Percentiles rank a stretch among this genome's conserved stretches.
Evolutionary conservation across 495 filamentous ascomycete species (phyloP).

Genomic region (Acidiella bohemica): DNA sequence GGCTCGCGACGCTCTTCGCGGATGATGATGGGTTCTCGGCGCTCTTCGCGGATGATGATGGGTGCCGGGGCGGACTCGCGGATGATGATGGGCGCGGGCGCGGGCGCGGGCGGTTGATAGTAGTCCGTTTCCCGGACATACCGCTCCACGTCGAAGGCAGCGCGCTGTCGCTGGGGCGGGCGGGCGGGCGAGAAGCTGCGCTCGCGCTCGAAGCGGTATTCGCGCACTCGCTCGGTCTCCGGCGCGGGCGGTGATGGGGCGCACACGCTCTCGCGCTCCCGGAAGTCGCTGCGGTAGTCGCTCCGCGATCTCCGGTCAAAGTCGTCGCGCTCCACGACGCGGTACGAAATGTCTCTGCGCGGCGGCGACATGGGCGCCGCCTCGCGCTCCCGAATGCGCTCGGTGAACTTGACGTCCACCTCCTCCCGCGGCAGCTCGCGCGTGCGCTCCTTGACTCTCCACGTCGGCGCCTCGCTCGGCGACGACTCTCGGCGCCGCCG

Average conservation of each 20-base stretch:
- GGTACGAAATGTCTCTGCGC: slow-evolving; percentile 11
- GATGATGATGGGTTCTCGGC: slow-evolving; percentile 10
- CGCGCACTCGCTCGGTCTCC: slow-evolving; percentile 17
- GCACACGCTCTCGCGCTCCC: slow-evolving; percentile 20
- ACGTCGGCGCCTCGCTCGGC: slow-evolving; percentile 19
- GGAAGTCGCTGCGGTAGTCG: slow-evolving; percentile 21
- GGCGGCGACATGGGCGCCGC: slow-evolving; percentile 2
- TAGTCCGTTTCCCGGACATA: slow-evolving; percentile 58
- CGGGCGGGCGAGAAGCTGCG: slow-evolving; percentile 16
- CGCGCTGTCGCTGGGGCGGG: slow-evolving; percentile 9
- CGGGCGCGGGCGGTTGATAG: slow-evolving; percentile 36
- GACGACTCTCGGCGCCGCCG: slow-evolving; percentile 17
- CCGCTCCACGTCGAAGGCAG: slow-evolving; percentile 40
- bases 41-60: slow-evolving; percentile 43
- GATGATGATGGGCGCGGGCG: slow-evolving; percentile 49
- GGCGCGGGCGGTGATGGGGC: slow-evolving; percentile 16
- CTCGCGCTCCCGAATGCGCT: slow-evolving; percentile 12
- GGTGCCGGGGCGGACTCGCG: slow-evolving; percentile 51
- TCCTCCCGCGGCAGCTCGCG: slow-evolving; percentile 6
- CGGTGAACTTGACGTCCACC: slow-evolving; percentile 7
- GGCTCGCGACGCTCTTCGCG: slow-evolving; percentile 40
- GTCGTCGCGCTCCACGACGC: slow-evolving; percentile 25
- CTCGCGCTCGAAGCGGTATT: slow-evolving; percentile 27
- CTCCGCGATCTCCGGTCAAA: slow-evolving; percentile 8
- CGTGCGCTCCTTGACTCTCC: slow-evolving; percentile 12